A percentile compares a stretch with the other conserved stretches of the same genome.
Evolutionary conservation across 2,329 filamentous ascomycete genomes (phyloP).

Genomic region (Thelonectria discophora): DNA sequence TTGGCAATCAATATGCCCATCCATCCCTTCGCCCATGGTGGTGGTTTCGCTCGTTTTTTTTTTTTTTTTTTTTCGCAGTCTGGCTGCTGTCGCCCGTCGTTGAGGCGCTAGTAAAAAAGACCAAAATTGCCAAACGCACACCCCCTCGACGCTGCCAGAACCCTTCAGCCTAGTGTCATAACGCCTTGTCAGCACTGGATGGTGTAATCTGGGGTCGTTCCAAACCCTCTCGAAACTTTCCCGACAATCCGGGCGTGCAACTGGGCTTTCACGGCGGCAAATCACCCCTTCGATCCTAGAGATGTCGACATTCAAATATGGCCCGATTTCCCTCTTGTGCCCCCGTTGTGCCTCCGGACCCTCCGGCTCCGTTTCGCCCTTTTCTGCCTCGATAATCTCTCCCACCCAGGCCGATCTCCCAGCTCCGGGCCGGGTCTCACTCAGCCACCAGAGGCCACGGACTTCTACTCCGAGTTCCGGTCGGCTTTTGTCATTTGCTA

Average conservation of each 20-base stretch:
- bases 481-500: constrained; percentile 16
- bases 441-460: constrained; percentile 25
- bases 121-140: constrained; percentile 18
- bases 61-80: constrained; percentile 7
- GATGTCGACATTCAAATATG: constrained; percentile 43
- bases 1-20: background rate
- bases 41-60: too few relatives aligned
- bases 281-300: constrained; percentile 38
- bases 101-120: constrained; percentile 17
- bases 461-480: constrained; percentile 28
- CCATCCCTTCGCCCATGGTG: background rate
- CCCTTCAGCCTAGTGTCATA: constrained; percentile 34
- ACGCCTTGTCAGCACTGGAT: constrained; percentile 43
- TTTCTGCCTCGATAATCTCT: constrained; percentile 8
- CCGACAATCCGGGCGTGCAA: constrained; percentile 27
- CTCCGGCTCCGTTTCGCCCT: constrained; percentile 15
- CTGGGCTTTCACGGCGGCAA: constrained; percentile 14
- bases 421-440: constrained; percentile 21
- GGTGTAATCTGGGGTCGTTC: constrained; percentile 42
- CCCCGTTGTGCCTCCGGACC: constrained; percentile 17
- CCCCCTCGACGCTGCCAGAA: background rate
- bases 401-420: constrained; percentile 6
- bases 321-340: constrained; percentile 21
- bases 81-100: constrained; percentile 1
- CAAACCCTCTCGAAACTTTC: constrained; percentile 28